A percentile compares a stretch with the other conserved stretches of the same genome.
These are phyloP conservation scores for Prunella vulgaris DNA, from an alignment of 257 asterid genomes.

Conservation along the genomic window DNA sequence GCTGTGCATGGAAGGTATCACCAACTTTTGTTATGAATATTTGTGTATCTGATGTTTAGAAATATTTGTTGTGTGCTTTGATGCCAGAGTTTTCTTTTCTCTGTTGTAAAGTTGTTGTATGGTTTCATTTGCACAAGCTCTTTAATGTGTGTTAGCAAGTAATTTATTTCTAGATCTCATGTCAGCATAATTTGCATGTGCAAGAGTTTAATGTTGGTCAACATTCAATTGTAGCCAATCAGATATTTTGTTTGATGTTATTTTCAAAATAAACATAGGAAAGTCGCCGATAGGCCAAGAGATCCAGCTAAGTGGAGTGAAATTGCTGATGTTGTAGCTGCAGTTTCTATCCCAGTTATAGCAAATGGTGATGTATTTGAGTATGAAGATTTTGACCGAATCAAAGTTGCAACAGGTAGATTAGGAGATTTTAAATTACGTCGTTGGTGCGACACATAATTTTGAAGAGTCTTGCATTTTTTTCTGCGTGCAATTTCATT, in stretches of 20 bases:
- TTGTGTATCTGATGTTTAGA: not conserved
- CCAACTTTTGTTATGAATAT: not conserved
- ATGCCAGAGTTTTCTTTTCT: not conserved
- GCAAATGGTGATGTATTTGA: constrained; percentile 95
- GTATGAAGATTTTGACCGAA: constrained; percentile 73
- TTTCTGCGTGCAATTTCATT: not conserved
- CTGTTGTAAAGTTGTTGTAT: not conserved
- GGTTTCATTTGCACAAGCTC: not conserved
- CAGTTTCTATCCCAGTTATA: constrained; percentile 85
- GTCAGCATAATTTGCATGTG: not conserved
- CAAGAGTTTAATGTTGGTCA: constrained; percentile 4
- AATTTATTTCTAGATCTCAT: not conserved
- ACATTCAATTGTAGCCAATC: constrained; percentile 8
- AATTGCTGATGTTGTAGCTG: constrained; percentile 83
- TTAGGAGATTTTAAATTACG: not conserved
- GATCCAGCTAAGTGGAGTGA: constrained; percentile 96
- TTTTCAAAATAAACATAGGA: constrained; percentile 38
- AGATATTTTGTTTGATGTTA: not conserved
- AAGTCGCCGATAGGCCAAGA: constrained; percentile 92
- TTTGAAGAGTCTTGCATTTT: constrained; percentile 2
- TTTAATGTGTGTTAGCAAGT: not conserved
- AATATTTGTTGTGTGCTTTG: not conserved
- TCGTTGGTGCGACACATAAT: not conserved
- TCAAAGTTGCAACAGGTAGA: constrained; percentile 75
- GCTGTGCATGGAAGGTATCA: constrained; percentile 95